A percentile compares a stretch with the other conserved stretches of the same genome.
Evolutionary conservation across 164 flowering plant species (phyloP).

Genomic region (Kalanchoe fedtschenkoi): DNA sequence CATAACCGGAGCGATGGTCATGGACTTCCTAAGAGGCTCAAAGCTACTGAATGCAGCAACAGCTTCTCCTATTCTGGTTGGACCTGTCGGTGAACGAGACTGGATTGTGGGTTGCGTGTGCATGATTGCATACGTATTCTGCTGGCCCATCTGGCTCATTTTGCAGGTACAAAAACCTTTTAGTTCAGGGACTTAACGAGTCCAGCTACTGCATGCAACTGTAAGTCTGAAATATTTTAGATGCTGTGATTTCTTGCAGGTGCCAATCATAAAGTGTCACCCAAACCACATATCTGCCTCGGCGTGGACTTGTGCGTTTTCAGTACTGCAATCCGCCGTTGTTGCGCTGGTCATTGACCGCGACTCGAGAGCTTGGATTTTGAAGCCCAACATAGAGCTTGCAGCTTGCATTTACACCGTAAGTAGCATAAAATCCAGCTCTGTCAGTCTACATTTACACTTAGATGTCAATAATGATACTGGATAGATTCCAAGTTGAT

Average conservation of each 20-base stretch:
- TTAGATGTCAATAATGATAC: too few relatives aligned
- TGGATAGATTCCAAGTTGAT: too few relatives aligned
- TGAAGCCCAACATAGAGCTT: slow-evolving; percentile 28
- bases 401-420: slow-evolving; percentile 29
- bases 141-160: slow-evolving; percentile 62
- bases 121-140: slow-evolving; percentile 37
- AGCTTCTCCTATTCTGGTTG: slow-evolving; percentile 3
- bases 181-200: too few relatives aligned
- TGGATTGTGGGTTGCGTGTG: slow-evolving; percentile 46
- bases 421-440: slow-evolving; percentile 17
- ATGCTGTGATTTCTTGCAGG: slow-evolving; percentile 22
- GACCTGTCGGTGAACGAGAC: slow-evolving; percentile 13
- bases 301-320: slow-evolving; percentile 66
- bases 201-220: too few relatives aligned
- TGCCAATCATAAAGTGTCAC: slow-evolving; percentile 30
- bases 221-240: too few relatives aligned
- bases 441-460: too few relatives aligned
- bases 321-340: slow-evolving; percentile 37
- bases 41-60: slow-evolving; percentile 34
- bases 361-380: slow-evolving; percentile 32
- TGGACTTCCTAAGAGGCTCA: slow-evolving; percentile 47
- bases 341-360: slow-evolving; percentile 32
- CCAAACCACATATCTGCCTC: slow-evolving; percentile 50
- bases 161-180: slow-evolving; percentile 39
- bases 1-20: slow-evolving; percentile 35